phyloP scores from a whole-genome alignment of 192 early-diverging fungal species.

The Backusella australiensis region DNA sequence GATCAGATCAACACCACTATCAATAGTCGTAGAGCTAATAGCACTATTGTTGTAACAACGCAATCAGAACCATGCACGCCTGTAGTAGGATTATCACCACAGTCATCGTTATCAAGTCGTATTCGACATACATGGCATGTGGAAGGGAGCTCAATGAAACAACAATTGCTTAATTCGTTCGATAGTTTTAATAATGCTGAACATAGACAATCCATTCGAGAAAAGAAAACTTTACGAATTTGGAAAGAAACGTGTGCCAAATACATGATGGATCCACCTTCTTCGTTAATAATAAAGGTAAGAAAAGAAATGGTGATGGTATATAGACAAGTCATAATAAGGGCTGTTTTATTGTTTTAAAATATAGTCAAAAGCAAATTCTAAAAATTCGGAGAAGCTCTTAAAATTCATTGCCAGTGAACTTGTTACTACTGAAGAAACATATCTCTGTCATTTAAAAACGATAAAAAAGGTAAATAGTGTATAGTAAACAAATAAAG shows the following conservation, averaged over 20 bases:
- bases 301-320: not conserved
- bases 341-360: not conserved
- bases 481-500: not conserved
- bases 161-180: not conserved
- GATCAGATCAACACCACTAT: not conserved
- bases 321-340: not conserved
- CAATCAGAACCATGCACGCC: conserved; percentile 1
- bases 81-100: not conserved
- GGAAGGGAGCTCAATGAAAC: not conserved
- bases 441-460: conserved; percentile 42
- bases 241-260: conserved; percentile 2
- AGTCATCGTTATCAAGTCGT: not conserved
- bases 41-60: not conserved
- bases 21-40: not conserved
- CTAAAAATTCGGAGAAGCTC: conserved; percentile 17
- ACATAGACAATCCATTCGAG: conserved; percentile 10
- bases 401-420: conserved; percentile 39
- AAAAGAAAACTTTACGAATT: not conserved
- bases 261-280: not conserved
- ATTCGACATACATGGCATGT: not conserved
- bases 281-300: not conserved
- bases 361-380: not conserved
- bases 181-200: not conserved
- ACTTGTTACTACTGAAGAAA: conserved; percentile 45
- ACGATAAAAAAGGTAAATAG: conserved; percentile 41